A percentile compares a stretch with the other conserved stretches of the same genome.
Conservation (phyloP, 2,329 filamentous ascomycete species). For the Xylariaceae sp. region DNA sequence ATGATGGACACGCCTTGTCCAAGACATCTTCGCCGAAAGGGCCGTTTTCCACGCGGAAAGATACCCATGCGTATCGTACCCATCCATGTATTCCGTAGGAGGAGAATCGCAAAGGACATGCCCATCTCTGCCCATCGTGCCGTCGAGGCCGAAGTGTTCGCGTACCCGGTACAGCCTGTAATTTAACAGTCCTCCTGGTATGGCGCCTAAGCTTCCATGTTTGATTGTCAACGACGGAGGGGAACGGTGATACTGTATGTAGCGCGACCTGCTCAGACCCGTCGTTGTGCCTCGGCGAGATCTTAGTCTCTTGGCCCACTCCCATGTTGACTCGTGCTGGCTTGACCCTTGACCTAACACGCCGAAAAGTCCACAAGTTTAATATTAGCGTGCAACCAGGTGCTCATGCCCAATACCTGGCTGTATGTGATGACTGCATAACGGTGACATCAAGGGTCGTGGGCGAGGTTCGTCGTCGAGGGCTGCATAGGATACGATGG, state of each 20-base stretch:
- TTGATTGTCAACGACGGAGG: background rate
- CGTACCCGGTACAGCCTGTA: too few relatives aligned
- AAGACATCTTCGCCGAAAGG: too few relatives aligned
- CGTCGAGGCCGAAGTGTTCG: too few relatives aligned
- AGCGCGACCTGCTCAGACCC: conserved; percentile 10
- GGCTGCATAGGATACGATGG: conserved; percentile 5
- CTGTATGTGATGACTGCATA: conserved; percentile 5
- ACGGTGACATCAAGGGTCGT: background rate
- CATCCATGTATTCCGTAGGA: too few relatives aligned
- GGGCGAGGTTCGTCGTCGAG: background rate
- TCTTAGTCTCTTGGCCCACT: conserved; percentile 10
- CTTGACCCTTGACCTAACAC: conserved; percentile 17
- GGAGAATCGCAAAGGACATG: too few relatives aligned
- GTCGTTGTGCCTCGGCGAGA: background rate
- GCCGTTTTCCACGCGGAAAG: too few relatives aligned
- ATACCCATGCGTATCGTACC: too few relatives aligned
- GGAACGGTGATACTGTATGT: background rate
- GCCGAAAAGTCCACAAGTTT: conserved; percentile 10
- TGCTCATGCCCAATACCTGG: background rate
- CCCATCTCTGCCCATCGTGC: too few relatives aligned
- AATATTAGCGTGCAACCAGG: background rate
- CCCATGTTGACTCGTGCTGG: conserved; percentile 6
- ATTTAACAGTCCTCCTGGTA: too few relatives aligned
- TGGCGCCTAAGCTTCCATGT: background rate
- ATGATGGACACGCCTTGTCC: background rate